A percentile compares a stretch with the other conserved stretches of the same genome.
Conservation (phyloP, 768 basidiomycete genomes). For the Amanita exitialis region DNA sequence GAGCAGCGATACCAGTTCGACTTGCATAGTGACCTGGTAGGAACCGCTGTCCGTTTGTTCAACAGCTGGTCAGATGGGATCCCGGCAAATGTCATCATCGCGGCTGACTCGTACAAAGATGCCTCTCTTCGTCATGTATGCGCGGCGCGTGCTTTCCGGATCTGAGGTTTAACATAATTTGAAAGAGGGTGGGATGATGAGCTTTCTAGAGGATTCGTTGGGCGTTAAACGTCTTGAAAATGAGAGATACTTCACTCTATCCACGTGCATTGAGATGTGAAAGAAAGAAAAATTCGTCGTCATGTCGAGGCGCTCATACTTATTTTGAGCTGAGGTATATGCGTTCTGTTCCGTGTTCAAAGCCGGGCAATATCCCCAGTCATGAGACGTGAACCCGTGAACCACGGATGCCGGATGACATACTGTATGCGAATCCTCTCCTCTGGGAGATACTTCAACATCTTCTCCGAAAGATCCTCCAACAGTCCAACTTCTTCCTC, state of each 20-base stretch:
- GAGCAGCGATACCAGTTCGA: background rate
- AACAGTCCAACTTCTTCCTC: slow-evolving; percentile 24
- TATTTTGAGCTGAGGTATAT: no score
- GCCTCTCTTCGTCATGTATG: background rate
- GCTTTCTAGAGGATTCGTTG: background rate
- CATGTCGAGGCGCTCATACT: background rate
- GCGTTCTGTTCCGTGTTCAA: background rate
- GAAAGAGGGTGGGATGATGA: slow-evolving; percentile 3
- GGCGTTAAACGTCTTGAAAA: background rate
- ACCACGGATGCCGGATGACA: slow-evolving; percentile 13
- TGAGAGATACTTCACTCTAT: no score
- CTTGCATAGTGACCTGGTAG: background rate
- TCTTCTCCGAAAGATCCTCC: slow-evolving; percentile 28
- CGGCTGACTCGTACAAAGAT: background rate
- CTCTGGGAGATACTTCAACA: slow-evolving; percentile 30
- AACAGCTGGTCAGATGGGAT: background rate
- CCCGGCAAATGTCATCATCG: background rate
- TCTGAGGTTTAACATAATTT: background rate
- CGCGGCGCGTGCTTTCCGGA: background rate
- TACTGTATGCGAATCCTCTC: slow-evolving; percentile 27
- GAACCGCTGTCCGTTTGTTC: background rate
- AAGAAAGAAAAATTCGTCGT: no score
- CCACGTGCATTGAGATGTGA: no score
- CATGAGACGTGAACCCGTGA: no score
- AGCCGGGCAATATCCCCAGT: no score